Base-by-base conservation (phyloP, 768 basidiomycete species). In the Podaxis rugospora region DNA sequence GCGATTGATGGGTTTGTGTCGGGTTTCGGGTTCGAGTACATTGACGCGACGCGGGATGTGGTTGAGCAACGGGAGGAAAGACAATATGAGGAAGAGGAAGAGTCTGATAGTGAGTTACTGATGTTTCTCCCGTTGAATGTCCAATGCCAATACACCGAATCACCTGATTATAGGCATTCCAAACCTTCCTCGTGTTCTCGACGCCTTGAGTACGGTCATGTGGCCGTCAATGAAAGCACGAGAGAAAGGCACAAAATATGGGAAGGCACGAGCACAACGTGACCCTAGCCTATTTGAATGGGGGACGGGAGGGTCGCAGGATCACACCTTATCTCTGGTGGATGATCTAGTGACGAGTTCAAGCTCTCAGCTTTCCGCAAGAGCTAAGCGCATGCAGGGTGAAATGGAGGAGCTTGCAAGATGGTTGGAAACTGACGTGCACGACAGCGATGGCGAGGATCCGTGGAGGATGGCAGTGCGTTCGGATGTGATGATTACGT, bases 131-230 rank as follows among this genome's bases (percentile, higher is more conserved):
- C 5, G 28, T 32, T 49, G 3, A 4, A 18, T 44, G 9, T 56
- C 14, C 7, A 23, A 14, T 53, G 18, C 21, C 35, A 54, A 32
- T 56, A 4, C 50, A 55, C 57, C 28, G 59, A 23, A 39, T 51
- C 4, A 32, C 53, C 27, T 53, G 44, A 32, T 53, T 6, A 37
- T 51, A 84, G 85, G 74, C 16, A 77, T 84, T 55, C 81, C 81
- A 18, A 67, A 75, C 11, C 80, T 92, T 36, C 81, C 84, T 32
- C 85, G 92, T 25, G 85, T 92, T 6, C 66, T 90, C 18, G 90
- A 92, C 67, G 89, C 92, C 10, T 75, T 94, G 47, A 88, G 90
- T 70, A 92, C 92, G 0, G 84, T 94, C 66, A 92, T 93, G 87
- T 94, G 92, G 92, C 88, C 92, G 3, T 88, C 88, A 0, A 87